phyloP scores from a whole-genome alignment of 306 rosid genomes.

The Pachyrhizus erosus region DNA sequence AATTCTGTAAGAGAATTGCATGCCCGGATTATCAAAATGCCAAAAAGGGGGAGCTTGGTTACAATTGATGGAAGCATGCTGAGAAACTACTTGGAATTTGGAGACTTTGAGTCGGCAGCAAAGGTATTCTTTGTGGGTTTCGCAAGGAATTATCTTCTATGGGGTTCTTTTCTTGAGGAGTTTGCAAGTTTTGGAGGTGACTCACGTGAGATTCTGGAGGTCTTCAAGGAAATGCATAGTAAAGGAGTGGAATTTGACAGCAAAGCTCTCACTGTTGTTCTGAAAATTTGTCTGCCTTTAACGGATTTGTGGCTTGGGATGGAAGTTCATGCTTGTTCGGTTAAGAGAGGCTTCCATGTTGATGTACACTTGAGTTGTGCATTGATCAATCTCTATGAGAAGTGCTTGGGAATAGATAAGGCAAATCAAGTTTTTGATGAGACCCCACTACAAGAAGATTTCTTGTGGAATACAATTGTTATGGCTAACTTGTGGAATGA shows the following conservation, averaged over 20 bases:
- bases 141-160: constrained; percentile 51
- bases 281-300: constrained; percentile 58
- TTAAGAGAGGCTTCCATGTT: constrained; percentile 63
- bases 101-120: constrained; percentile 63
- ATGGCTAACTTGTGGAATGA: constrained; percentile 66
- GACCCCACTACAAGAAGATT: constrained; percentile 52
- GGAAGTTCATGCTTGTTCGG: constrained; percentile 62
- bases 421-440: constrained; percentile 63
- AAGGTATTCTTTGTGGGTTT: constrained; percentile 63
- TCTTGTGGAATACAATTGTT: constrained; percentile 69
- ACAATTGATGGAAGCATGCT: constrained; percentile 51
- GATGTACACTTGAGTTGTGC: constrained; percentile 68
- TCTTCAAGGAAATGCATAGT: constrained; percentile 51
- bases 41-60: constrained; percentile 43
- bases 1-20: constrained; percentile 58
- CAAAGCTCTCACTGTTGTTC: constrained; percentile 53
- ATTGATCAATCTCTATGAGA: constrained; percentile 62
- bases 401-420: constrained; percentile 58
- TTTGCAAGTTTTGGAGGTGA: constrained; percentile 60
- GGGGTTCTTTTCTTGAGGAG: constrained; percentile 62
- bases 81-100: constrained; percentile 59
- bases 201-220: constrained; percentile 51
- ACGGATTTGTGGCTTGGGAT: constrained; percentile 58
- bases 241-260: constrained; percentile 58
- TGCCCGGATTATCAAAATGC: constrained; percentile 63